Evolutionary conservation across 257 asterid genomes (phyloP).

Genomic region (Solanum pennellii): DNA sequence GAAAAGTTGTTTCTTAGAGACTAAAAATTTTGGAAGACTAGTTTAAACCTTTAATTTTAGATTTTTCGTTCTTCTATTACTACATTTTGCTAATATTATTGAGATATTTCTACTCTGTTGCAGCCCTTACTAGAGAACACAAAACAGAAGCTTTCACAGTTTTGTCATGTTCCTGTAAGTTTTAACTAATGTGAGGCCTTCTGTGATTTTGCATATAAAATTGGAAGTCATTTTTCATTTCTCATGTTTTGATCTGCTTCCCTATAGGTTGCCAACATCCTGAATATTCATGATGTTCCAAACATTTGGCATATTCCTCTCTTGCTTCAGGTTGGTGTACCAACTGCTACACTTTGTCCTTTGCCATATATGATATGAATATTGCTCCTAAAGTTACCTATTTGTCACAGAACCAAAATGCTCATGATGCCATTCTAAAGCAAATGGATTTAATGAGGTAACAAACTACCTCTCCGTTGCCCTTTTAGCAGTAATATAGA

Average conservation of each 20-base stretch:
- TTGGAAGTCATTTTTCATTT: not conserved
- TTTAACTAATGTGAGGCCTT: not conserved
- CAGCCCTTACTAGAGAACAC: constrained; percentile 25
- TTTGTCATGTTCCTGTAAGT: constrained; percentile 47
- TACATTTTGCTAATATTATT: not conserved
- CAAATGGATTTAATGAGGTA: constrained; percentile 65
- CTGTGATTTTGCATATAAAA: not conserved
- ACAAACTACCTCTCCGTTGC: not conserved
- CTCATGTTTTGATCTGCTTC: not conserved
- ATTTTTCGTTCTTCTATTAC: not conserved
- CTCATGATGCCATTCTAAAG: constrained; percentile 66
- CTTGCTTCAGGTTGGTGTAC: constrained; percentile 45
- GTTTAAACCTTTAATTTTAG: not conserved
- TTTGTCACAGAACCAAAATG: constrained; percentile 67
- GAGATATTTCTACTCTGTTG: not conserved
- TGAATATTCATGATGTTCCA: constrained; percentile 61
- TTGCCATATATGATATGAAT: not conserved
- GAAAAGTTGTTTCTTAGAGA: not conserved
- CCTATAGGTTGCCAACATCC: constrained; percentile 45
- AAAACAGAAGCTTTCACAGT: constrained; percentile 25
- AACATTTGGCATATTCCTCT: constrained; percentile 70
- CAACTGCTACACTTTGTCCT: not conserved
- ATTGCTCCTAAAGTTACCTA: not conserved
- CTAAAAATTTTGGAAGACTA: not conserved
- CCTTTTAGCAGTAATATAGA: not conserved